Conservation (phyloP, 2,329 filamentous ascomycete genomes). For the Eutypella sp. region DNA sequence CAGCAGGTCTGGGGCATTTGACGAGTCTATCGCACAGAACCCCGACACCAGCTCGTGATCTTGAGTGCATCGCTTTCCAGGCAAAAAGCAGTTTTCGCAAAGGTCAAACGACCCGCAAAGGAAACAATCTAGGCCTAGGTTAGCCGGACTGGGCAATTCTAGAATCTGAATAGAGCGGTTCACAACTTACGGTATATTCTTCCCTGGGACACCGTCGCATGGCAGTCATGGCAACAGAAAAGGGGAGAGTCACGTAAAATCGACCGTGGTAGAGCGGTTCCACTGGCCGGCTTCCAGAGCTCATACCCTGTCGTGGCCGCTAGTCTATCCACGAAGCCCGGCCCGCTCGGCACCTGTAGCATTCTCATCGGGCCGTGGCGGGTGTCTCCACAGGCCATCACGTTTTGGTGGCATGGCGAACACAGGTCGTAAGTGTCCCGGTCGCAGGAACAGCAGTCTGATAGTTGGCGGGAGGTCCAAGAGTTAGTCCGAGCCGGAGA, state of each 20-base stretch:
- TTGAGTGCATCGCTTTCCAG: not conserved
- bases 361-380: not conserved
- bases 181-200: not conserved
- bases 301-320: not conserved
- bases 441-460: not conserved
- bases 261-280: not conserved
- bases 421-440: not conserved
- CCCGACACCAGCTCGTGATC: not conserved
- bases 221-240: not conserved
- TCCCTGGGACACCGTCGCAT: not conserved
- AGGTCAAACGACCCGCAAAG: not conserved
- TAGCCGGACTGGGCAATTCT: not conserved
- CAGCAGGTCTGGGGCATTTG: not conserved
- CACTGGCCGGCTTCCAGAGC: not conserved
- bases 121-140: not conserved
- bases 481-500: not conserved
- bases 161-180: too few species aligned
- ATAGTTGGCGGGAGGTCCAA: not conserved
- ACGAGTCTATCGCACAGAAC: not conserved
- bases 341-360: not conserved
- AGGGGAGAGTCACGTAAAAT: not conserved
- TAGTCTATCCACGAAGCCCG: not conserved
- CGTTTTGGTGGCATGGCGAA: not conserved
- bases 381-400: not conserved
- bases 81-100: not conserved